Base-by-base conservation (phyloP, 2,329 filamentous ascomycete species). In the Hirsutella rhossiliensis region DNA sequence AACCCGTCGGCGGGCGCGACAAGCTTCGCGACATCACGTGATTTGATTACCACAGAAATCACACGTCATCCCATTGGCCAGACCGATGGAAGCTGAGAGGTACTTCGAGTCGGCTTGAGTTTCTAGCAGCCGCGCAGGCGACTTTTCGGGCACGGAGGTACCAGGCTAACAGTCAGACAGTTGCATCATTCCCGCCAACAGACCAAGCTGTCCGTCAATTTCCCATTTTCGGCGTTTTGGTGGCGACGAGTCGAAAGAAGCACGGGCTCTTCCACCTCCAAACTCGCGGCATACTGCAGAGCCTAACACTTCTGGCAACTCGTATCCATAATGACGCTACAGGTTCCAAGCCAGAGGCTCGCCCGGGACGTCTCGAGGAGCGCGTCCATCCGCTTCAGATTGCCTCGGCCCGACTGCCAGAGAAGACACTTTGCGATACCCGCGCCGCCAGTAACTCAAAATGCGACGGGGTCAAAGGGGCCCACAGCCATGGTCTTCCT, bases 401-500 rank as follows among this genome's bases (percentile, higher is more conserved):
- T 59, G 23, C 54, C 59, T 36, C 61, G 59, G 45, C 50, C 60
- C 28, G 50, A 54, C 38, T 51, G 52, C 40, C 56, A 64, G 43
- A 55, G 47, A 44, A 55, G 63, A 48, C 49, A 56, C 29, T 50
- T 68, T 41, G 63, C 64, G 43, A 66, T 63, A 34, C 54, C 61
- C 18, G 79, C 78, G 5, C 84, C 85, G 11, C 85, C 87, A 8
- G 87, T 92, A 19, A 89, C 85, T 0, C 87, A 94, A 62, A 75
- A 87, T 73, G 72, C 76, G 7, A 76, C 76, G 1, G 77, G 75
- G 12, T 75, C 73, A 37, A 73, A 86, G 58, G 90, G 90, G 0
- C 88, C 89, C 8, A 98, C 92, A 5, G 92, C 92, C 38, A 97
- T 98, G 80, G 92, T 98, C 13, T 96, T 98, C 59, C 78, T 98